These are phyloP conservation scores for Hymenoscyphus scutula DNA, from an alignment of 2,329 filamentous ascomycete genomes.

Conservation along the genomic window DNA sequence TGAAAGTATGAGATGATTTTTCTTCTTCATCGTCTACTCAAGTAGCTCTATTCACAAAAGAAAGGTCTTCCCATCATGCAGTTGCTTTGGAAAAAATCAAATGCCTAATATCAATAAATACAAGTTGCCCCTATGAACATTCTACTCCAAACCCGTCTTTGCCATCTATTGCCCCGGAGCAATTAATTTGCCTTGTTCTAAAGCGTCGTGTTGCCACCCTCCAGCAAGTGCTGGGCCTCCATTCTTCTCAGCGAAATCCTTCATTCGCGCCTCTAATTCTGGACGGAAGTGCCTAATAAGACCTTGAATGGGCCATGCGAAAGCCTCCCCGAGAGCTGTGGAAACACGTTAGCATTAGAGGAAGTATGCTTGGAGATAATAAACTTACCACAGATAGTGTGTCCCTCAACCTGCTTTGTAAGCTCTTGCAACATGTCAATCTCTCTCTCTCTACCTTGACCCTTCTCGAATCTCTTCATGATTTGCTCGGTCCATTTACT, in stretches of 20 bases:
- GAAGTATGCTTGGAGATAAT: neutral
- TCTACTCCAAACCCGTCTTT: conserved; percentile 6
- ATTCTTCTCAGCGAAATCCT: conserved; percentile 69
- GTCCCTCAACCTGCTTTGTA: conserved; percentile 98
- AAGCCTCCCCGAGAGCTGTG: conserved; percentile 86
- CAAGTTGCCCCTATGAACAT: conserved; percentile 30
- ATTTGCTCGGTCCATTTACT: conserved; percentile 99
- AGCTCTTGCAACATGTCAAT: conserved; percentile 99
- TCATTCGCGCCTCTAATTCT: conserved; percentile 89
- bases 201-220: conserved; percentile 78
- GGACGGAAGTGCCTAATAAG: conserved; percentile 97
- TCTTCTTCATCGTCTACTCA: neutral
- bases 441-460: conserved; percentile 82
- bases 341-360: conserved; percentile 20
- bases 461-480: conserved; percentile 94
- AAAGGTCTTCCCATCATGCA: neutral
- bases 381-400: conserved; percentile 89
- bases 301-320: conserved; percentile 97
- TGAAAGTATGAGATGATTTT: neutral
- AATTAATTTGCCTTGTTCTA: conserved; percentile 76
- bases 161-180: conserved; percentile 80
- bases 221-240: conserved; percentile 78
- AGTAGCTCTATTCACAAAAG: neutral
- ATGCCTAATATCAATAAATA: conserved; percentile 32
- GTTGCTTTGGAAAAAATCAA: too few species aligned